These are phyloP conservation scores for Globisporangium irregulare DNA, from an alignment of 352 stramenopile species.

Conservation along the genomic window DNA sequence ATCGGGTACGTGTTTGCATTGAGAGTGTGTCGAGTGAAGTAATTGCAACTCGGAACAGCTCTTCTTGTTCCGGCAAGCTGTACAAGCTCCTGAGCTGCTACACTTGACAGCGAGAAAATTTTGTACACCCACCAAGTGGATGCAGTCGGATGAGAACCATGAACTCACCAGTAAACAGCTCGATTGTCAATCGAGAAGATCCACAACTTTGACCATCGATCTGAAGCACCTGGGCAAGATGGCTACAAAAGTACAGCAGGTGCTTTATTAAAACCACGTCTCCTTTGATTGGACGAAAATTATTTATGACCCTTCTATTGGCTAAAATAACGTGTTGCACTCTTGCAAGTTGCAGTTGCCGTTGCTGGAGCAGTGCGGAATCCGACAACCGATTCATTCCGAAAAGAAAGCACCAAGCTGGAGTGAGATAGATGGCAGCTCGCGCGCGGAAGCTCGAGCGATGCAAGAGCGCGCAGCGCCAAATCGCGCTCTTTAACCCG, in stretches of 20 bases:
- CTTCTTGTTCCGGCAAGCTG: too few relatives aligned
- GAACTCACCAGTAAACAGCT: not conserved
- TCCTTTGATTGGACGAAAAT: not conserved
- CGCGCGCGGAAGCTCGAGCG: conserved; percentile 33
- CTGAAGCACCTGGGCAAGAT: too few relatives aligned
- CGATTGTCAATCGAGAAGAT: not conserved
- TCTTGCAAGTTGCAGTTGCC: not conserved
- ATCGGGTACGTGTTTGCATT: not conserved
- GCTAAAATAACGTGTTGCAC: not conserved
- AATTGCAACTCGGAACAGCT: not conserved
- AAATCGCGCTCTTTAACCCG: conserved; percentile 60
- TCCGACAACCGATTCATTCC: not conserved
- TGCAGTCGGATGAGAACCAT: not conserved
- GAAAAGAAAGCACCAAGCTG: not conserved
- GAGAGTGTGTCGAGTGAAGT: not conserved
- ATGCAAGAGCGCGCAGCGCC: conserved; percentile 37
- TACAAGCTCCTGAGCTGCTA: not conserved
- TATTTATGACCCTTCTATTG: not conserved
- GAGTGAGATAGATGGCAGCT: conserved; percentile 5
- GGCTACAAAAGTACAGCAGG: not conserved
- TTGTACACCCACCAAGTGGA: not conserved
- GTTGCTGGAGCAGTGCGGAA: not conserved
- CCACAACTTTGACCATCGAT: too few relatives aligned
- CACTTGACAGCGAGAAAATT: not conserved
- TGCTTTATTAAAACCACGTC: not conserved